Conservation (phyloP, 2,329 filamentous ascomycete genomes). For the Chrysoporthe cubensis region DNA sequence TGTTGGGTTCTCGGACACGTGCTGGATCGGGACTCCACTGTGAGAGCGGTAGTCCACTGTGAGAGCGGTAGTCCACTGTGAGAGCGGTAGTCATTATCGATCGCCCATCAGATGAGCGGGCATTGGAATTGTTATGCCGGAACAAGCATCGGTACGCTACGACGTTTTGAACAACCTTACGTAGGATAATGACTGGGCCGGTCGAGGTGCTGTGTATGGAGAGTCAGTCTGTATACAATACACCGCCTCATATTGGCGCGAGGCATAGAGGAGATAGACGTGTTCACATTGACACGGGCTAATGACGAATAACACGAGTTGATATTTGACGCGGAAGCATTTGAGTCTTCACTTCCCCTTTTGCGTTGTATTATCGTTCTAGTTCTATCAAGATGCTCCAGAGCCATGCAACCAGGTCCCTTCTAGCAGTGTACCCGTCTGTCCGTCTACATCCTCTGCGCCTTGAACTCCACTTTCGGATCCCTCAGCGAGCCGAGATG, state of each 20-base stretch:
- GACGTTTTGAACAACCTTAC: not conserved
- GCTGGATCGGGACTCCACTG: constrained; percentile 23
- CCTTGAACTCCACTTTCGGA: constrained; percentile 67
- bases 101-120: not conserved
- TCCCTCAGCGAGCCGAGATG: constrained; percentile 70
- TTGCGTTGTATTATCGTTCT: constrained; percentile 14
- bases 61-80: constrained; percentile 13
- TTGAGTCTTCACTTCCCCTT: not conserved
- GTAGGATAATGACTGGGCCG: constrained; percentile 16
- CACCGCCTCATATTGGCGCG: not conserved
- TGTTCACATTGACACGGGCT: constrained; percentile 7
- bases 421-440: not conserved
- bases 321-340: not conserved
- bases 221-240: constrained; percentile 1
- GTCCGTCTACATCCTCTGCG: constrained; percentile 51
- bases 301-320: not conserved
- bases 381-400: constrained; percentile 21
- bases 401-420: not conserved
- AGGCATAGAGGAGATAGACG: constrained; percentile 3
- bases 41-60: constrained; percentile 15
- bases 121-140: not conserved
- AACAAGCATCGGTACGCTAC: not conserved
- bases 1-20: constrained; percentile 21
- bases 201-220: not conserved
- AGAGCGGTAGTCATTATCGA: not conserved